phyloP scores from a whole-genome alignment of 1,284 basidiomycete genomes.

The Anthracocystis setariae region DNA sequence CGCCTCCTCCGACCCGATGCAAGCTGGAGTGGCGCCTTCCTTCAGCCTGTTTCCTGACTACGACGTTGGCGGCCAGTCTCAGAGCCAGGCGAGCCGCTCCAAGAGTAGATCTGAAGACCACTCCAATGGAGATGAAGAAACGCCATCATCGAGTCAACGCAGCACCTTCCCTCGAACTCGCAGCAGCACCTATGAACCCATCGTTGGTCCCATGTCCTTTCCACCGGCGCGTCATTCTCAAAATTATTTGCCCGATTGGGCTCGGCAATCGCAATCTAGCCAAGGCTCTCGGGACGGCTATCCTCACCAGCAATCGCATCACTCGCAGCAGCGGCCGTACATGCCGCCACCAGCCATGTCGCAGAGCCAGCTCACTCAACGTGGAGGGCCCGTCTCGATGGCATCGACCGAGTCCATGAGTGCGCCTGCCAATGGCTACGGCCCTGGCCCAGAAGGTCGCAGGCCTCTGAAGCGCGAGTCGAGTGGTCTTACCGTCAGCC shows the following conservation, averaged over 20 bases:
- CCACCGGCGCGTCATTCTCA: slow-evolving; percentile 44
- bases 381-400: slow-evolving; percentile 44
- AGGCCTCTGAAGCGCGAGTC: slow-evolving; percentile 49
- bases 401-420: slow-evolving; percentile 17
- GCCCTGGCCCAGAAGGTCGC: slow-evolving; percentile 17
- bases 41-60: slow-evolving; percentile 48
- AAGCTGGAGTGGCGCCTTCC: slow-evolving; percentile 38
- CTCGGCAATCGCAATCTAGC: slow-evolving; percentile 37
- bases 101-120: slow-evolving; percentile 5
- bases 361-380: slow-evolving; percentile 36
- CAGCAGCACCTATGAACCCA: slow-evolving; percentile 47
- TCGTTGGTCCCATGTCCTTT: slow-evolving; percentile 35
- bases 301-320: slow-evolving; percentile 27
- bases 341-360: slow-evolving; percentile 45
- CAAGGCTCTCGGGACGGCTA: slow-evolving; percentile 18
- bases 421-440: slow-evolving; percentile 12
- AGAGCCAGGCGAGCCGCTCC: slow-evolving; percentile 15
- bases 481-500: slow-evolving; percentile 61
- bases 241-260: slow-evolving; percentile 43
- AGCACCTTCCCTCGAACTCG: slow-evolving; percentile 34
- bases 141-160: slow-evolving; percentile 19
- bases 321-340: slow-evolving; percentile 20
- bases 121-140: slow-evolving; percentile 11
- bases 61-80: slow-evolving; percentile 23
- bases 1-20: slow-evolving; percentile 38